These are phyloP conservation scores for Dryas alaskensis DNA, from an alignment of 306 rosid species.

Conservation along the genomic window DNA sequence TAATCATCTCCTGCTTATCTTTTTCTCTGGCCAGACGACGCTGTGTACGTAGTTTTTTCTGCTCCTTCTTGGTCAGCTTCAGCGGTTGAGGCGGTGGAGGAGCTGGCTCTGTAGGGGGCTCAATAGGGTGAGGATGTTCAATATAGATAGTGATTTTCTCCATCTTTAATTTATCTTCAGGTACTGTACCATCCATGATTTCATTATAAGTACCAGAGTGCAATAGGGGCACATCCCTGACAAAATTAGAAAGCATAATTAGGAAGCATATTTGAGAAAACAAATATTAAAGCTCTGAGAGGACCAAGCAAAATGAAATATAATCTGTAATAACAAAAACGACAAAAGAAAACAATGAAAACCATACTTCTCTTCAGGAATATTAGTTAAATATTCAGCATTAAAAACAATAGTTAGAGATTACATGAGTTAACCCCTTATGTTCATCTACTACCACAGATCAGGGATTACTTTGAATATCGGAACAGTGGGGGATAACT, in stretches of 20 bases:
- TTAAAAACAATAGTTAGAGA: background rate
- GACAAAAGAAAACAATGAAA: background rate
- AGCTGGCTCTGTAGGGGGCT: conserved; percentile 93
- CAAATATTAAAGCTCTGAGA: background rate
- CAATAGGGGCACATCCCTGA: conserved; percentile 73
- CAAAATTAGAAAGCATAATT: conserved; percentile 17
- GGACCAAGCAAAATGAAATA: background rate
- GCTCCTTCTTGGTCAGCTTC: conserved; percentile 91
- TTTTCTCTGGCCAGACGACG: conserved; percentile 87
- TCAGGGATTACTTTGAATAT: background rate
- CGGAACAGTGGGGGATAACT: background rate
- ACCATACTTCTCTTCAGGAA: background rate
- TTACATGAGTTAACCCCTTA: background rate
- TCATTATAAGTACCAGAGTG: conserved; percentile 62
- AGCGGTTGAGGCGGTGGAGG: conserved; percentile 99
- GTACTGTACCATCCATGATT: conserved; percentile 36
- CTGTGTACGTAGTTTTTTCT: conserved; percentile 93
- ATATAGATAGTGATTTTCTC: conserved; percentile 76
- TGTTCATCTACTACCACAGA: background rate
- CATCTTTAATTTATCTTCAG: conserved; percentile 52
- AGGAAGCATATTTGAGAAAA: background rate
- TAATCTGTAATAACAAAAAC: background rate
- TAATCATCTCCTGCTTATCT: conserved; percentile 92
- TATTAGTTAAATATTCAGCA: background rate
- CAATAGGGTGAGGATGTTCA: conserved; percentile 95